These are phyloP conservation scores for Angomonas deanei DNA, from an alignment of 208 protist genomes.

Conservation along the genomic window DNA sequence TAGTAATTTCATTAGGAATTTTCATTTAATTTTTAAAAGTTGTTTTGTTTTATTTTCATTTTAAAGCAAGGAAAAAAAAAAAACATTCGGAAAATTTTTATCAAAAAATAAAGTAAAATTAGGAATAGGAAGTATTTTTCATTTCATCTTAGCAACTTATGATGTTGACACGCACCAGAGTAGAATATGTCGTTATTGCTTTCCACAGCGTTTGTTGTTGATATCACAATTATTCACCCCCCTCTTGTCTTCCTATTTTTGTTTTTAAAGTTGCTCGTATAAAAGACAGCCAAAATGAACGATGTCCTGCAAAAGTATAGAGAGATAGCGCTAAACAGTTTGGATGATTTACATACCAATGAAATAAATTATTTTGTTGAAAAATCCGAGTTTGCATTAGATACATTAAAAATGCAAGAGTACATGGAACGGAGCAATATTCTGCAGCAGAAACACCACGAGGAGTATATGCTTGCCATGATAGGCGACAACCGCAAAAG, in stretches of 20 bases:
- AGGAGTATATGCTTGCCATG: neutral
- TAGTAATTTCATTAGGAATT: constrained; percentile 4
- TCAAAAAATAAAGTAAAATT: constrained; percentile 10
- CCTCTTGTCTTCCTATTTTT: neutral
- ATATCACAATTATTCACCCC: constrained; percentile 3
- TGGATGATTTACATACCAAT: neutral
- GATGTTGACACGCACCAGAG: neutral
- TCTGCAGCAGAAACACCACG: neutral
- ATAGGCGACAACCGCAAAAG: neutral
- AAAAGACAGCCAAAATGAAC: no score
- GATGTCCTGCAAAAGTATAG: neutral
- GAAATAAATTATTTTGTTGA: neutral
- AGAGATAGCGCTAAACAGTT: neutral
- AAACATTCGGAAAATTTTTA: constrained; percentile 3
- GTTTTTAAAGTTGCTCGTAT: neutral
- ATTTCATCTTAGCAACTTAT: constrained; percentile 5
- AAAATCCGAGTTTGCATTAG: neutral
- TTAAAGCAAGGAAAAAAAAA: constrained; percentile 2
- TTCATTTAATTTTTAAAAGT: constrained; percentile 8
- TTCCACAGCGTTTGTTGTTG: neutral
- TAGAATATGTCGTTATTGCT: no score
- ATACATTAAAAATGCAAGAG: neutral
- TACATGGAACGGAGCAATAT: neutral
- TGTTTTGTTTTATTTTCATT: neutral
- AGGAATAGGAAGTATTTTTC: constrained; percentile 9